Percentiles rank a stretch among this genome's conserved stretches.
These are phyloP conservation scores for Microthlaspi erraticum DNA, from an alignment of 345 rosid genomes.

Conservation along the genomic window DNA sequence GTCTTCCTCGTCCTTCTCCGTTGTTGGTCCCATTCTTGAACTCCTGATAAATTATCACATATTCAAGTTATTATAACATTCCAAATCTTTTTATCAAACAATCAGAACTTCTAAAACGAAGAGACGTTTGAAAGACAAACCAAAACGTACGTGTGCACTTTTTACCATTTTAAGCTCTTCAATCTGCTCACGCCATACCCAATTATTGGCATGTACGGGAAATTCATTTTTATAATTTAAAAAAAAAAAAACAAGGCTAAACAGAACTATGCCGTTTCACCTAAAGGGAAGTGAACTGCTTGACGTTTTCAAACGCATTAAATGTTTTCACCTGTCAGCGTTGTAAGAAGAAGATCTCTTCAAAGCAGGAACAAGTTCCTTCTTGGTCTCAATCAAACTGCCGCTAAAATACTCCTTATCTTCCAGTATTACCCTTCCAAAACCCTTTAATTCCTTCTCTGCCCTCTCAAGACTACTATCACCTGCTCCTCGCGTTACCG, in stretches of 20 bases:
- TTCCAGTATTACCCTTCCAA: conserved; percentile 68
- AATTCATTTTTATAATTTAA: neutral
- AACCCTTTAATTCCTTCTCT: conserved; percentile 41
- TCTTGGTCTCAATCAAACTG: conserved; percentile 85
- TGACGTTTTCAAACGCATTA: conserved; percentile 15
- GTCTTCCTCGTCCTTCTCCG: conserved; percentile 43
- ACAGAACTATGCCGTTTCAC: conserved; percentile 34
- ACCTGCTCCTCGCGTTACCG: conserved; percentile 58
- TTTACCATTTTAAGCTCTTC: conserved; percentile 45
- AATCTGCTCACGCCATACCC: conserved; percentile 36
- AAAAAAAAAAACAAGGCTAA: neutral
- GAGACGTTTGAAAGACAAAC: conserved; percentile 28
- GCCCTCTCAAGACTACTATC: conserved; percentile 21
- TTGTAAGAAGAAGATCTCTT: conserved; percentile 86
- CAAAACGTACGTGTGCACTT: conserved; percentile 23
- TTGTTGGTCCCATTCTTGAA: conserved; percentile 50
- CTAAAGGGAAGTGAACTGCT: neutral
- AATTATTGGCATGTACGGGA: conserved; percentile 34
- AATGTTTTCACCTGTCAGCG: conserved; percentile 65
- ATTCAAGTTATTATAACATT: neutral
- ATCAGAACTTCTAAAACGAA: neutral
- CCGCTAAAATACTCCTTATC: conserved; percentile 94
- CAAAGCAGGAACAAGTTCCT: conserved; percentile 55
- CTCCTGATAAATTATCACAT: conserved; percentile 42
- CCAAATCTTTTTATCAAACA: neutral